Evolutionary conservation across 2,329 filamentous ascomycete species (phyloP).

Genomic region (Colletotrichum lindemuthianum): DNA sequence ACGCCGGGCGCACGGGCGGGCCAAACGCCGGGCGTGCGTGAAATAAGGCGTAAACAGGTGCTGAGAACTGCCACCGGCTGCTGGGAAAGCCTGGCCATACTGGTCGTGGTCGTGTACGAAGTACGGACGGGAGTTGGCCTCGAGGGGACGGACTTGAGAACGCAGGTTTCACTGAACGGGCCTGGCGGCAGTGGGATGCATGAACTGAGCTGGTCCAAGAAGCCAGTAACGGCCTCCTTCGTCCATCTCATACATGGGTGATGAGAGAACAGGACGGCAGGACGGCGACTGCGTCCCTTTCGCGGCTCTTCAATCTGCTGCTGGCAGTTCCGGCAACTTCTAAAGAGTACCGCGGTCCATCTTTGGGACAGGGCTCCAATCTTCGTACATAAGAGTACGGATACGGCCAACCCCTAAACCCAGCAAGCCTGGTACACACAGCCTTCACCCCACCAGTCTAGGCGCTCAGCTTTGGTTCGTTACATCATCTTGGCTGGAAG

Average conservation of each 20-base stretch:
- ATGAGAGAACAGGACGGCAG: neutral
- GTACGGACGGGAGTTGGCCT: neutral
- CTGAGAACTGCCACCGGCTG: conserved; percentile 8
- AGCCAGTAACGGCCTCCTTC: conserved; percentile 16
- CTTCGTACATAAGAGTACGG: neutral
- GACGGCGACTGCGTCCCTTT: conserved; percentile 13
- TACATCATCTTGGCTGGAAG: conserved; percentile 29
- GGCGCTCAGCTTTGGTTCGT: conserved; percentile 33
- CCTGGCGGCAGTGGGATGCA: conserved; percentile 10
- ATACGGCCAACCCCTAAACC: conserved; percentile 30
- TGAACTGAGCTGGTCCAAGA: conserved; percentile 11
- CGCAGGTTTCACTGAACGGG: conserved; percentile 22
- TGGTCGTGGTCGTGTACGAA: neutral
- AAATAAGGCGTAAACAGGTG: conserved; percentile 14
- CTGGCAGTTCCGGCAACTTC: too few relatives aligned
- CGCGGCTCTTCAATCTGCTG: conserved; percentile 13
- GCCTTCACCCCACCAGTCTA: conserved; percentile 20
- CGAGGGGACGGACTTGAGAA: conserved; percentile 25
- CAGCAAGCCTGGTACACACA: conserved; percentile 19
- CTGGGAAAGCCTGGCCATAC: neutral
- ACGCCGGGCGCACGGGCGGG: conserved; percentile 5
- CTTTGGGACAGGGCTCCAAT: conserved; percentile 21
- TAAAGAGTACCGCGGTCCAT: too few relatives aligned
- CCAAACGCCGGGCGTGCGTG: conserved; percentile 17
- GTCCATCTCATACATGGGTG: conserved; percentile 9